Percentiles rank a stretch among this genome's conserved stretches.
Evolutionary conservation across 2,329 filamentous ascomycete species (phyloP).

Genomic region (Escovopsis weberi): DNA sequence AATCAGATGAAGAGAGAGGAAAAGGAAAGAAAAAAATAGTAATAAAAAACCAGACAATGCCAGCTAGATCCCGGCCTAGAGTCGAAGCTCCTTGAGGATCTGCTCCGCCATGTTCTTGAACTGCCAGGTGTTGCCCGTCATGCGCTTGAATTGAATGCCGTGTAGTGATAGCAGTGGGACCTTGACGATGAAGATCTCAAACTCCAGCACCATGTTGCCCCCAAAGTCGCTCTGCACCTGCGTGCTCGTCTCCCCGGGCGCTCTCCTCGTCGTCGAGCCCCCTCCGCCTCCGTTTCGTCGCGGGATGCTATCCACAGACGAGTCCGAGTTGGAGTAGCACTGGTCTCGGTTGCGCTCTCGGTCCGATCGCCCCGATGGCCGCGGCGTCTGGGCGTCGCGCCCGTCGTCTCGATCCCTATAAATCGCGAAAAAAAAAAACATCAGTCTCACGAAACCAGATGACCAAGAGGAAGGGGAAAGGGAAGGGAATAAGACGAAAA

Average conservation of each 20-base stretch:
- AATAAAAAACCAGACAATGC: background rate
- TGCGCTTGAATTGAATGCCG: slow-evolving; percentile 95
- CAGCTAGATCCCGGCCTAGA: slow-evolving; percentile 32
- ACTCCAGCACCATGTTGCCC: slow-evolving; percentile 68
- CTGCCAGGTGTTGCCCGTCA: slow-evolving; percentile 92
- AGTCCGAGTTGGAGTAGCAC: slow-evolving; percentile 77
- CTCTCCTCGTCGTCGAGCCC: slow-evolving; percentile 31
- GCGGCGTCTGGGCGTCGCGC: slow-evolving; percentile 37
- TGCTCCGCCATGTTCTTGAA: slow-evolving; percentile 98
- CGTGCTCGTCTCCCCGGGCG: slow-evolving; percentile 77
- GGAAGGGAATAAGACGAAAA: too few relatives aligned
- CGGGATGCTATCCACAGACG: slow-evolving; percentile 61
- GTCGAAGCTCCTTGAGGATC: slow-evolving; percentile 71
- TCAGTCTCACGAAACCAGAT: slow-evolving; percentile 51
- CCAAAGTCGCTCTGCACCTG: slow-evolving; percentile 85
- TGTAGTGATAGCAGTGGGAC: slow-evolving; percentile 85
- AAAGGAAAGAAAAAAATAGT: slow-evolving; percentile 1
- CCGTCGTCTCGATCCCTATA: slow-evolving; percentile 59
- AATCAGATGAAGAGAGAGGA: slow-evolving; percentile 3
- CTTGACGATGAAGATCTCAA: slow-evolving; percentile 96
- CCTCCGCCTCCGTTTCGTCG: slow-evolving; percentile 27
- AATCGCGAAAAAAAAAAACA: too few relatives aligned
- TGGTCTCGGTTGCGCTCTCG: slow-evolving; percentile 36
- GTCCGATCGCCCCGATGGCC: slow-evolving; percentile 29
- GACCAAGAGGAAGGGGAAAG: too few relatives aligned